Base-by-base conservation (phyloP, 2,329 filamentous ascomycete species). In the Beauveria pseudobassiana region DNA sequence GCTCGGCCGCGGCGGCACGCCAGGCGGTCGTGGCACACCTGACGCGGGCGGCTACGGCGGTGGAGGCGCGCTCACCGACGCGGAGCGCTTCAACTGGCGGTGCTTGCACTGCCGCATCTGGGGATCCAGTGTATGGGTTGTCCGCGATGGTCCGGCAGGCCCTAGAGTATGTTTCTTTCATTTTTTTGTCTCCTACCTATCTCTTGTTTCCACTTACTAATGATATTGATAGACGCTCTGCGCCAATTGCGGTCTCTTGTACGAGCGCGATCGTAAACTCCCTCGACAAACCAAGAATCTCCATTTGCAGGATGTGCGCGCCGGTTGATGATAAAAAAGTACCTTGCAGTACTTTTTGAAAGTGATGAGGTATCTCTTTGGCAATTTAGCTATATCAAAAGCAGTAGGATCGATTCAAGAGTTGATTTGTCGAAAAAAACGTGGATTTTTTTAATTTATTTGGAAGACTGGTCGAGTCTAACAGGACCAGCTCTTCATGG, bases 81-180 rank as follows among this genome's bases (percentile, higher is more conserved):
- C 82, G 69, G 95, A 98, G 78, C 83, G 93, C 67, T 80, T 84
- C 65, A 87, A 82, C 49, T 99, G 95, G 95, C 85, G 91, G 64
- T 99, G 95, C 76, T 80, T 80, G 50, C 93, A 98, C 74, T 99
- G 95, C 74, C 82, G 82, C 63, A 86, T 97, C 40, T 93, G 90
- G 86, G 95, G 93, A 18, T 88, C 88, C 54, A 89, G 91, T 30
- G 91, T 97, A 9, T 99, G 95, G 95, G 93, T 91, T 54, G 93
- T 98, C 3, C 82, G 95, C 68, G 93, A 98, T 75, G 95, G 95
- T 26, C 95, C 95, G 16, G 80, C 84, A 60, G 93, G 93, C 60
- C 84, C 90, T 65, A 88, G 90, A 75, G 91, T 95, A 78, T 82
- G 89, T 72, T 14, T 2, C 1, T 20, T 3, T 12, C 30, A 2